Conservation (phyloP, 2,329 filamentous ascomycete species). For the Microdochium paspali region DNA sequence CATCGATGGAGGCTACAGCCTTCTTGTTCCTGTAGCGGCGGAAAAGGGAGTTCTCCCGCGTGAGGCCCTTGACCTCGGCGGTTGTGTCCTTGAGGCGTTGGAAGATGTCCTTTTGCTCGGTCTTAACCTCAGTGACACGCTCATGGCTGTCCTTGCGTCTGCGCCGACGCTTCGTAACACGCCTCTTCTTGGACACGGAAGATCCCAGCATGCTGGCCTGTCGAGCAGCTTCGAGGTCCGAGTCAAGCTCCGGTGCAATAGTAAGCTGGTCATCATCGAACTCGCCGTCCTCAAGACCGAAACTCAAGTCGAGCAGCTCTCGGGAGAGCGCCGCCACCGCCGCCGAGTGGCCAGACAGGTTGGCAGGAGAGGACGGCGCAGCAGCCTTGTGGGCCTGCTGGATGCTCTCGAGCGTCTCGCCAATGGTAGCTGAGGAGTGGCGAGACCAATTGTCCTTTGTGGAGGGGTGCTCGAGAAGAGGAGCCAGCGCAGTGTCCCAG, state of each 20-base stretch:
- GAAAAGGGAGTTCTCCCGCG: neutral
- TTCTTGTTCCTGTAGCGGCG: conserved; percentile 5
- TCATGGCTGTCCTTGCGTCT: conserved; percentile 17
- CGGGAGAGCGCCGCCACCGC: conserved; percentile 43
- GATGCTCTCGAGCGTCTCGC: conserved; percentile 16
- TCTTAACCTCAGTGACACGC: conserved; percentile 7
- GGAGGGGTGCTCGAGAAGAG: conserved; percentile 44
- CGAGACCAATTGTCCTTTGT: conserved; percentile 33
- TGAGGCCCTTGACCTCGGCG: neutral
- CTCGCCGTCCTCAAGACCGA: conserved; percentile 17
- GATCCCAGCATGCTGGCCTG: conserved; percentile 18
- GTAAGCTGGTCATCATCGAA: conserved; percentile 17
- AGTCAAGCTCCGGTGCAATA: conserved; percentile 13
- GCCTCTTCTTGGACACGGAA: conserved; percentile 24
- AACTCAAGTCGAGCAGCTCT: conserved; percentile 33
- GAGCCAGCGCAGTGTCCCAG: conserved; percentile 77
- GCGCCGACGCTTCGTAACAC: conserved; percentile 23
- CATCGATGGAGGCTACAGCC: conserved; percentile 10
- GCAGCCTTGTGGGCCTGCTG: conserved; percentile 1
- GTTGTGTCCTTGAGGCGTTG: conserved; percentile 6
- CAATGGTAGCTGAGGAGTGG: conserved; percentile 24
- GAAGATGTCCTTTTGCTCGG: conserved; percentile 3
- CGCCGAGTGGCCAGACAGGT: conserved; percentile 38
- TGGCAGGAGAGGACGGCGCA: conserved; percentile 14
- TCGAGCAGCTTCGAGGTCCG: conserved; percentile 21